phyloP scores from a whole-genome alignment of 75 land plant species.

The Pinus tabuliformis region DNA sequence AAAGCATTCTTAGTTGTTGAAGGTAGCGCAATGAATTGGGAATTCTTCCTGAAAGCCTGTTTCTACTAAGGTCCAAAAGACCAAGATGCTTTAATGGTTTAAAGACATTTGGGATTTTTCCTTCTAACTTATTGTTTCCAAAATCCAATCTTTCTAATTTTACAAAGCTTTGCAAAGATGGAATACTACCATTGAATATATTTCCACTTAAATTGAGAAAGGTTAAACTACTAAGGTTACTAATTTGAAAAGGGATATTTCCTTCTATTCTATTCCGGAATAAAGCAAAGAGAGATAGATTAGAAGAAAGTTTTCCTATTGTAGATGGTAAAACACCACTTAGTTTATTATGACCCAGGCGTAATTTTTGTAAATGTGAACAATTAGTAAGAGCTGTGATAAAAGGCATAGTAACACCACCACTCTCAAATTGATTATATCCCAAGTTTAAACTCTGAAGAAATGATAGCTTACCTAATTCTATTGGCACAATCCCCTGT shows the following conservation, averaged over 20 bases:
- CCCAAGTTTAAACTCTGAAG: no score
- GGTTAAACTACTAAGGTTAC: no score
- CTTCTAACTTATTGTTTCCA: neutral
- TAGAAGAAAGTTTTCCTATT: neutral
- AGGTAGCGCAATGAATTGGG: neutral
- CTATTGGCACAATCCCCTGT: no score
- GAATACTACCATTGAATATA: no score
- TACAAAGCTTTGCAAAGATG: no score
- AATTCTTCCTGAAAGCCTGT: neutral
- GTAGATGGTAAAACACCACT: neutral
- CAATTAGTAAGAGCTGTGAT: neutral
- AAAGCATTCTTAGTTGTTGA: neutral
- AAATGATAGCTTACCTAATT: no score
- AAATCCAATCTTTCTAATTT: neutral
- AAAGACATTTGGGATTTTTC: neutral
- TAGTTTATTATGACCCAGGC: neutral
- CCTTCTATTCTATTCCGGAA: no score
- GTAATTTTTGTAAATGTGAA: neutral
- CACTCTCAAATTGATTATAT: slow-evolving; percentile 12
- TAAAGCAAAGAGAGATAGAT: no score
- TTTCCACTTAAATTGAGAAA: no score
- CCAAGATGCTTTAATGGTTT: neutral
- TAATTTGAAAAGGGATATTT: no score
- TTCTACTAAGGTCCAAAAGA: neutral
- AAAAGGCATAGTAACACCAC: slow-evolving; percentile 10